Base-by-base conservation (phyloP, 129 eudicot genomes). In the Ambrosia artemisiifolia region DNA sequence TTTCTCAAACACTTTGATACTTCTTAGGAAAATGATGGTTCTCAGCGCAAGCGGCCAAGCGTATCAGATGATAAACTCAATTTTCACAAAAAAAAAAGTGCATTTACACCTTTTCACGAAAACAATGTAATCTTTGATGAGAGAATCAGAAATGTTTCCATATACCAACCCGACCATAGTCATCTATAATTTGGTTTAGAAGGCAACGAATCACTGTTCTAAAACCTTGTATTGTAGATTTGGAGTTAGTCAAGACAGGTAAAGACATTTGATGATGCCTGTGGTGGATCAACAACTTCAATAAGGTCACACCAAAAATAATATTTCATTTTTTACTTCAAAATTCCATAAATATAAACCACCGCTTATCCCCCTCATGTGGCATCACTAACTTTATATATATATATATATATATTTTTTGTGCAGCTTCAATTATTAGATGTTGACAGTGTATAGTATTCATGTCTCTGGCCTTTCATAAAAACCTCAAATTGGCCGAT, bases 1-100 rank as follows among this genome's bases (percentile, higher is more conserved):
- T 14, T 75, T 38, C 11, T 40, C 66, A 20, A 65, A 65, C 33
- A 19, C 60, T 55, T 33, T 24, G 57, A 24, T 77, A 48, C 42
- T 32, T 79, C 70, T 10, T 71, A 86, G 91, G 93, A 84, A 62
- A 51, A 64, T 66, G 85, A 24, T 46, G 49, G 83, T 77, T 78
- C 75, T 49, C 70, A 34, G 70, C 56, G 82, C 19, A 92, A 92
- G 28, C 28, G 28, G 28, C 28, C 1, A 24, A 24, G 83, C 87
- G 96, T 69, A 81, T 68, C 63, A 92, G 80, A 71, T 47, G 84
- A 73, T 87, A 24, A 24, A 24, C 28, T 24, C 28, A n/a, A 0
- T 24, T 24, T 24, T 24, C 28, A 24, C 28, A 24, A 24, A 24
- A 24, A 24, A 24, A 24, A 24, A 24, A n/a, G 53, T 1, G 28